Evolutionary conservation across 148 eudicot genomes (phyloP).

Genomic region (Mesembryanthemum crystallinum): DNA sequence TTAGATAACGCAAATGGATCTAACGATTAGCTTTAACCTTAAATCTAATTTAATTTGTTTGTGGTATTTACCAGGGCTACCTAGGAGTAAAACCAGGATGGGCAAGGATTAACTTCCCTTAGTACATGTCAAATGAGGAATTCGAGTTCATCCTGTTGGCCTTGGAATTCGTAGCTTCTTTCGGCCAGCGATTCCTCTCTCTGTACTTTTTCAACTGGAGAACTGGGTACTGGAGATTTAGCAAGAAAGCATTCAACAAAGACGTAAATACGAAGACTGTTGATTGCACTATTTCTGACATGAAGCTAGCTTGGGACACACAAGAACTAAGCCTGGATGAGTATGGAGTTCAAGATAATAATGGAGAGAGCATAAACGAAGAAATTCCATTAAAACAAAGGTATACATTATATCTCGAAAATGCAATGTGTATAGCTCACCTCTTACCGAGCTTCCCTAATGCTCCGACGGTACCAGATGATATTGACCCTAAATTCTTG

Average conservation of each 20-base stretch:
- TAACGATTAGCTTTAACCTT: too few species aligned
- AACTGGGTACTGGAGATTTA: conserved; percentile 57
- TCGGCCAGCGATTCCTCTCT: conserved; percentile 59
- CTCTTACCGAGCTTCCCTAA: conserved; percentile 33
- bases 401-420: conserved; percentile 35
- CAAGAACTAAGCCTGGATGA: conserved; percentile 2
- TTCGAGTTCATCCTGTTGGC: conserved; percentile 61
- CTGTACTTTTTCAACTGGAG: conserved; percentile 58
- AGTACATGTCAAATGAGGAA: conserved; percentile 59
- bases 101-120: conserved; percentile 60
- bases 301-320: conserved; percentile 18
- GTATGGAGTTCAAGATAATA: neutral
- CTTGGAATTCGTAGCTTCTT: conserved; percentile 51
- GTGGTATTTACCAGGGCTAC: conserved; percentile 36
- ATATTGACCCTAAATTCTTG: conserved; percentile 12
- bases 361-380: neutral
- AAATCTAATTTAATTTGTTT: neutral
- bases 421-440: conserved; percentile 40
- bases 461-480: neutral
- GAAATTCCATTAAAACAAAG: neutral
- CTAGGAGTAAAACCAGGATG: conserved; percentile 59
- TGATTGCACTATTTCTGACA: neutral
- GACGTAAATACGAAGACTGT: conserved; percentile 7
- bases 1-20: too few species aligned
- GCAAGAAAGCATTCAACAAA: conserved; percentile 24